Evolutionary conservation across 345 rosid species (phyloP).

Genomic region (Eucalyptus tenuipes): DNA sequence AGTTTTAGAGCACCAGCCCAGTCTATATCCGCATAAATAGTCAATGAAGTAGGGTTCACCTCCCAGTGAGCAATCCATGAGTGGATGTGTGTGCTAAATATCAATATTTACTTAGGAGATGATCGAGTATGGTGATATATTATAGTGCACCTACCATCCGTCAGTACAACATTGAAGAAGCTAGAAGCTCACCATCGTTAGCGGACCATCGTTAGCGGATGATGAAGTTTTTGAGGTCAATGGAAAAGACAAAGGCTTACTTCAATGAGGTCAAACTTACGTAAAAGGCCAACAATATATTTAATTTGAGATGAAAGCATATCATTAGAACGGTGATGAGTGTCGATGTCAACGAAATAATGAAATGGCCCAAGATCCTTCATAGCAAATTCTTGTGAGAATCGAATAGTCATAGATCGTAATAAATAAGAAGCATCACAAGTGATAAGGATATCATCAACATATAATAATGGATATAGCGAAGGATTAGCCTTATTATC

Average conservation of each 20-base stretch:
- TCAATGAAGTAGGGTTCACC: not conserved
- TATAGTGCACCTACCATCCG: not conserved
- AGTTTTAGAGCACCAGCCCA: not conserved
- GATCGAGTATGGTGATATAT: too few relatives aligned
- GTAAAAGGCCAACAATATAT: not conserved
- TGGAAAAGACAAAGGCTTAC: not conserved
- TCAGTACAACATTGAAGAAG: not conserved
- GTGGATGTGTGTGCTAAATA: not conserved
- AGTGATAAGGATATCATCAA: not conserved
- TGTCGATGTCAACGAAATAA: not conserved
- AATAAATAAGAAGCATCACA: not conserved
- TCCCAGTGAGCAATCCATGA: not conserved
- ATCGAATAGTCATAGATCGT: accelerated
- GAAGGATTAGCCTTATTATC: not conserved
- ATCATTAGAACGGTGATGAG: accelerated
- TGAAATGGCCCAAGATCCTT: not conserved
- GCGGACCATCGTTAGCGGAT: not conserved
- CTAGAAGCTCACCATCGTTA: not conserved
- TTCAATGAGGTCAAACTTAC: not conserved
- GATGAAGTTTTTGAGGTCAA: not conserved
- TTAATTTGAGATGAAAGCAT: not conserved
- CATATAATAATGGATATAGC: not conserved
- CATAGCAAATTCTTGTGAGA: not conserved
- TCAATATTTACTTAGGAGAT: too few relatives aligned
- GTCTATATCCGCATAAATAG: not conserved